Percentiles rank a stretch among this genome's conserved stretches.
phyloP scores from a whole-genome alignment of 2,329 filamentous ascomycete genomes.

The Drechslerella dactyloides region DNA sequence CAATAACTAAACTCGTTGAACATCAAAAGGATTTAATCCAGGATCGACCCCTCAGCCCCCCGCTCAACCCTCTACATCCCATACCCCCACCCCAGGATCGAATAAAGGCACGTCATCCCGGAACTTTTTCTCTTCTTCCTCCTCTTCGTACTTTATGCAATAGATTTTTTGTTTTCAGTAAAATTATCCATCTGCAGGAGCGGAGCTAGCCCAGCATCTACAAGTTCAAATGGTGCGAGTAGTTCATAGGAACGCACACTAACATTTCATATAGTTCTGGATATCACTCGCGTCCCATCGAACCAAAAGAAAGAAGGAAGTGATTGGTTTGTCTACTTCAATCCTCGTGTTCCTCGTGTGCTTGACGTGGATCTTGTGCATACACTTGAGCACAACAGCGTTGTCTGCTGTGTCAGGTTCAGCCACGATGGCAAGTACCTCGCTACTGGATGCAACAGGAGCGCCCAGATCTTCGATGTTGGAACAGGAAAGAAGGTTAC shows the following conservation, averaged over 20 bases:
- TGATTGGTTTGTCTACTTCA: constrained; percentile 98
- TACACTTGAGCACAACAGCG: constrained; percentile 89
- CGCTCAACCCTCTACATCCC: constrained; percentile 69
- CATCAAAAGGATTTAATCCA: constrained; percentile 23
- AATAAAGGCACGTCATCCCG: constrained; percentile 77
- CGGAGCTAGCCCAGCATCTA: no score
- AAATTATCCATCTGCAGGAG: no score
- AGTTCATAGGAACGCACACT: constrained; percentile 66
- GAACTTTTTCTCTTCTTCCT: constrained; percentile 77
- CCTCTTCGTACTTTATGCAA: constrained; percentile 69
- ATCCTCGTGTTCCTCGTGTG: constrained; percentile 84
- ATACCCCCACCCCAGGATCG: constrained; percentile 90
- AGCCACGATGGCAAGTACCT: constrained; percentile 94
- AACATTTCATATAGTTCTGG: constrained; percentile 82
- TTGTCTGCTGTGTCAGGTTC: constrained; percentile 97
- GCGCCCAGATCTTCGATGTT: constrained; percentile 99
- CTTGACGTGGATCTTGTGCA: constrained; percentile 94
- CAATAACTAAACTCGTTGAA: constrained; percentile 11
- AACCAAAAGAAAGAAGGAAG: constrained; percentile 73
- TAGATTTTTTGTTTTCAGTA: no score
- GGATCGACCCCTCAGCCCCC: constrained; percentile 21
- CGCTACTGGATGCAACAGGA: constrained; percentile 94
- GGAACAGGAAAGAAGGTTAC: constrained; percentile 84
- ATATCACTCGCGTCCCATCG: constrained; percentile 81
- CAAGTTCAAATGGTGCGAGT: no score